Base-by-base conservation (phyloP, 805 yeast species). In the Zygotorulaspora sp. region DNA sequence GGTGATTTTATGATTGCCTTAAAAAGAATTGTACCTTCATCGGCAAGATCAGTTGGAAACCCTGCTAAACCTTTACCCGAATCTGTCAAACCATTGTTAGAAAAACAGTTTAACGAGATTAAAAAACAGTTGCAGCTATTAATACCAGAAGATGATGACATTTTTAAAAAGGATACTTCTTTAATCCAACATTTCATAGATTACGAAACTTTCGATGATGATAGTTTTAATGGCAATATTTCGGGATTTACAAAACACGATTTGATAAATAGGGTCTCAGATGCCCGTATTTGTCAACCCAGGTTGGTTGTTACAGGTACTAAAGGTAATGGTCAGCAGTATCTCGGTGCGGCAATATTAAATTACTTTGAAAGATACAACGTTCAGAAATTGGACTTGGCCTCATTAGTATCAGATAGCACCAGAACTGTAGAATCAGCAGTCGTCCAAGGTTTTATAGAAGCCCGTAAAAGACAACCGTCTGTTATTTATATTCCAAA, bases 381-480 rank as follows among this genome's bases (percentile, higher is more conserved):
- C 53, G 80, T 87, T 10, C 97, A 92, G 57, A 75, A 83, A 1
- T 67, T 92, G 28, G 98, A 92, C 56, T 65, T 92, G 40, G 83
- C 88, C 1, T 71, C 80, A 6, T 57, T 92, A 38, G 78, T 79
- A 45, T 77, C 87, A 10, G 97, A 90, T 50, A 70, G 90, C 6
- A 77, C 87, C 0, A 68, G 85, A 50, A 76, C 95, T 0, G 80
- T 90, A 1, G 98, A 92, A 58, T 82, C 86, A 53, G 73, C 83
- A 1, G 71, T 88, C 14, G 84, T 90, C 19, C 96, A 86, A 55
- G 72, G 83, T 27, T 81, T 92, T 52, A 69, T 83, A 15, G 98
- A 92, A 62, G 92, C 95, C 5, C 75, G 84, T 47, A 75, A 95
- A 54, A 94, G 90, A 46, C 83, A 83, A 42, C 98, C 97, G 0